Percentiles rank a stretch among this genome's conserved stretches.
Evolutionary conservation across 1,284 basidiomycete genomes (phyloP).

Genomic region (Tylopilus sp.): DNA sequence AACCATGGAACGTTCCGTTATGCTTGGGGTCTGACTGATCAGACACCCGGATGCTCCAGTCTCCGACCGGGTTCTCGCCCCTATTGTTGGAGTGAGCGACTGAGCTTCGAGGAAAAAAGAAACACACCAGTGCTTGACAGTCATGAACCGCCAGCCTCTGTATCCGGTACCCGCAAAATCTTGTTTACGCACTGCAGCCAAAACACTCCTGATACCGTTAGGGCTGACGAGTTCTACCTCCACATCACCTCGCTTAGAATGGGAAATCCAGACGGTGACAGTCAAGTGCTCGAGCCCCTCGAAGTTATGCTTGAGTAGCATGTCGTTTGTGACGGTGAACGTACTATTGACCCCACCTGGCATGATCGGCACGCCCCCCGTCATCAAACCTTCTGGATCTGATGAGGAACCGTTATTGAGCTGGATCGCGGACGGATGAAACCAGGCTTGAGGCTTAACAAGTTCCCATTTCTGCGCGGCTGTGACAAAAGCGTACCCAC

Average conservation of each 20-base stretch:
- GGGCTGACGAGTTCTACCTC: constrained; percentile 89
- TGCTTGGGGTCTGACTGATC: constrained; percentile 62
- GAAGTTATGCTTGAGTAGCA: constrained; percentile 74
- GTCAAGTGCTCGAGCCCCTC: constrained; percentile 91
- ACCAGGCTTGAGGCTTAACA: constrained; percentile 94
- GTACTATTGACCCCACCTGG: constrained; percentile 63
- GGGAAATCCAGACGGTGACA: constrained; percentile 88
- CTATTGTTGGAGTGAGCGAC: constrained; percentile 41
- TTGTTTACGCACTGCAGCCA: constrained; percentile 68
- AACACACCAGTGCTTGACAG: constrained; percentile 91
- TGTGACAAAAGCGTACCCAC: constrained; percentile 80
- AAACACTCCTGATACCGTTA: constrained; percentile 77
- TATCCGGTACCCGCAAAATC: constrained; percentile 74
- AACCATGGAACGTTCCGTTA: constrained; percentile 82
- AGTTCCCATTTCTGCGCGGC: constrained; percentile 79
- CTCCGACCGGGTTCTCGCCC: constrained; percentile 91
- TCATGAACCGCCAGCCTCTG: constrained; percentile 96
- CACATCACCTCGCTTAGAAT: constrained; percentile 84
- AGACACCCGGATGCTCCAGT: constrained; percentile 85
- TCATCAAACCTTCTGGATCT: constrained; percentile 46
- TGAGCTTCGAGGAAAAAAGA: not conserved
- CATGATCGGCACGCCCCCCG: constrained; percentile 65
- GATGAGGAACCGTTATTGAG: constrained; percentile 60
- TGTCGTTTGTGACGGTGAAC: constrained; percentile 66
- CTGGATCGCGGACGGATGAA: constrained; percentile 69